Conservation (phyloP, 345 rosid genomes). For the Citropsis articulata region DNA sequence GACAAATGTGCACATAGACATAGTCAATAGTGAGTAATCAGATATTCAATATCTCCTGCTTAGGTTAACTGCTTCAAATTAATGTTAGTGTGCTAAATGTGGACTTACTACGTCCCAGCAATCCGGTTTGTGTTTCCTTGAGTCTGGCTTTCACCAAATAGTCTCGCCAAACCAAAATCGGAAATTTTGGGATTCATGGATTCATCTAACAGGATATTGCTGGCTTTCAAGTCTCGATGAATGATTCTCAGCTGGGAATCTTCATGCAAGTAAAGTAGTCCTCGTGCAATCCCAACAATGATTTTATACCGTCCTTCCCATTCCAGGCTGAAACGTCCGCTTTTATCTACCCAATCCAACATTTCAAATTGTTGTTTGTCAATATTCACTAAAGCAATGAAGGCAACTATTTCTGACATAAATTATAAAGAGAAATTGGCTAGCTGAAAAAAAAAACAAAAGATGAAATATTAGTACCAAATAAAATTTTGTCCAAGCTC, state of each 20-base stretch:
- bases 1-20: too few species aligned
- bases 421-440: background rate
- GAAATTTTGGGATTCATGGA: slow-evolving; percentile 32
- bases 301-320: slow-evolving; percentile 27
- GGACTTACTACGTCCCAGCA: slow-evolving; percentile 37
- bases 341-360: slow-evolving; percentile 13
- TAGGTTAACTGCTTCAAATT: too few species aligned
- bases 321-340: slow-evolving; percentile 6
- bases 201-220: slow-evolving; percentile 28
- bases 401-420: background rate
- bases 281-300: slow-evolving; percentile 22
- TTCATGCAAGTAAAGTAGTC: slow-evolving; percentile 27
- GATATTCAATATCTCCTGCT: too few species aligned
- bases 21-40: background rate
- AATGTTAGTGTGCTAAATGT: background rate
- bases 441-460: background rate
- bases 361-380: background rate
- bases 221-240: slow-evolving; percentile 31
- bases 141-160: slow-evolving; percentile 26
- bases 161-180: slow-evolving; percentile 34
- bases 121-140: slow-evolving; percentile 24
- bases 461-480: slow-evolving; percentile 20
- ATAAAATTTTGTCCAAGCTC: slow-evolving; percentile 40
- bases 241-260: slow-evolving; percentile 29
- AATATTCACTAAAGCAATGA: background rate